These are phyloP conservation scores for Scenedesmus sp. DNA, from an alignment of 163 green algal genomes.

Conservation along the genomic window DNA sequence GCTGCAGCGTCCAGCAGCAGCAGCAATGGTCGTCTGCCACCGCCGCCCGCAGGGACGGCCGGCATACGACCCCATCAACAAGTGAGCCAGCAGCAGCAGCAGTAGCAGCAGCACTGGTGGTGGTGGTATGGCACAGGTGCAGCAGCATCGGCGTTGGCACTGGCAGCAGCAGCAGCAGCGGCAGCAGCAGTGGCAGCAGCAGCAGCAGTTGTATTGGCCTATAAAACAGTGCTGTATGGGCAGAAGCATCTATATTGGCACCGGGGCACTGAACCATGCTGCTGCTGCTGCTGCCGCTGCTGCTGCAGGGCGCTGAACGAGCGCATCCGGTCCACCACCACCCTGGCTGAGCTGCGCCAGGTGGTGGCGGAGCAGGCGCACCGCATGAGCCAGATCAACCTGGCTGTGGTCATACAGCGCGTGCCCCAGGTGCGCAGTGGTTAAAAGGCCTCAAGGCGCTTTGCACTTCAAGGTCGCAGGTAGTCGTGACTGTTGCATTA, in stretches of 20 bases:
- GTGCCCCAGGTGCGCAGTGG: neutral
- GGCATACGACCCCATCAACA: neutral
- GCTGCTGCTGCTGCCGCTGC: neutral
- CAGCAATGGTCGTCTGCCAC: no score
- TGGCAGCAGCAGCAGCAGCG: neutral
- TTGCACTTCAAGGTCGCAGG: no score
- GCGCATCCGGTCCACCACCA: neutral
- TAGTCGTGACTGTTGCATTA: no score
- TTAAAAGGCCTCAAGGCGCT: no score
- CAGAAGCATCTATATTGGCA: neutral
- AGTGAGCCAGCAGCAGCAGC: neutral
- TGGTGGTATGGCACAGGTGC: no score
- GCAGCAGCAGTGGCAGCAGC: slow-evolving; percentile 3
- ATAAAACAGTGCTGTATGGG: no score
- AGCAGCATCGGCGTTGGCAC: no score
- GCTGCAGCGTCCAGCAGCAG: no score
- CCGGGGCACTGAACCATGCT: neutral
- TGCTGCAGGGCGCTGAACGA: slow-evolving; percentile 3
- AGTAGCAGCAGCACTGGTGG: neutral
- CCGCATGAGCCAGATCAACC: slow-evolving; percentile 7
- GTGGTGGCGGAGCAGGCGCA: slow-evolving; percentile 9
- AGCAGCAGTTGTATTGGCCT: neutral
- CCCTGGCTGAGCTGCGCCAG: neutral
- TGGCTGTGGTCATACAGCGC: slow-evolving; percentile 3
- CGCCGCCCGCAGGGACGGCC: neutral